Percentiles rank a stretch among this genome's conserved stretches.
These are phyloP conservation scores for Oryza brachyantha DNA, from an alignment of 176 grass and related monocot species.

Conservation along the genomic window DNA sequence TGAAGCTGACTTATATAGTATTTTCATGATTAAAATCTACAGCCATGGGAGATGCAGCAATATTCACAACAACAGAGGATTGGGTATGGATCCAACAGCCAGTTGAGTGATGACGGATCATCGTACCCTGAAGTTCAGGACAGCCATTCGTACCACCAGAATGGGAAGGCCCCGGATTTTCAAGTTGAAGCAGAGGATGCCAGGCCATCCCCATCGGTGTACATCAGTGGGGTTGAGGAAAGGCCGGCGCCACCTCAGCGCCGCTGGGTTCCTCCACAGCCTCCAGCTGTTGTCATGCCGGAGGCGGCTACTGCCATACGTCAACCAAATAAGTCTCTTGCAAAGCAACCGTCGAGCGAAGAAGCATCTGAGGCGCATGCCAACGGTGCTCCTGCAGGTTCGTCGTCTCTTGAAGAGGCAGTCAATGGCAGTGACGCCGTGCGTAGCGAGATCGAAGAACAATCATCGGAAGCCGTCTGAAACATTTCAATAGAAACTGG, in stretches of 20 bases:
- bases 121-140: conserved; percentile 47
- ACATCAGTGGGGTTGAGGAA: conserved; percentile 35
- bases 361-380: conserved; percentile 23
- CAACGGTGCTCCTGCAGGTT: conserved; percentile 24
- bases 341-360: conserved; percentile 42
- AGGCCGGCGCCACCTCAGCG: conserved; percentile 28
- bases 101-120: conserved; percentile 51
- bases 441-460: conserved; percentile 33
- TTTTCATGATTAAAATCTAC: neutral
- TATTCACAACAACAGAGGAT: conserved; percentile 47
- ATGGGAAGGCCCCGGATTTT: conserved; percentile 45
- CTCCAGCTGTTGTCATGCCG: conserved; percentile 63
- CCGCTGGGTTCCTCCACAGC: conserved; percentile 73
- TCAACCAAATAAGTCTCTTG: conserved; percentile 46
- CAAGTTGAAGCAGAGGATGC: conserved; percentile 32
- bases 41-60: conserved; percentile 65
- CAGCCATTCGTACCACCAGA: conserved; percentile 32
- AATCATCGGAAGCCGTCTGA: conserved; percentile 30
- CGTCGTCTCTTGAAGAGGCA: conserved; percentile 1
- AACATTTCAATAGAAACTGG: neutral
- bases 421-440: conserved; percentile 23
- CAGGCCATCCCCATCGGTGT: conserved; percentile 37
- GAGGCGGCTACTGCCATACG: conserved; percentile 70
- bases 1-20: neutral
- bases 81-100: conserved; percentile 39